Evolutionary conservation across 176 grass and related monocot species (phyloP).

Genomic region (Aegilops longissima): DNA sequence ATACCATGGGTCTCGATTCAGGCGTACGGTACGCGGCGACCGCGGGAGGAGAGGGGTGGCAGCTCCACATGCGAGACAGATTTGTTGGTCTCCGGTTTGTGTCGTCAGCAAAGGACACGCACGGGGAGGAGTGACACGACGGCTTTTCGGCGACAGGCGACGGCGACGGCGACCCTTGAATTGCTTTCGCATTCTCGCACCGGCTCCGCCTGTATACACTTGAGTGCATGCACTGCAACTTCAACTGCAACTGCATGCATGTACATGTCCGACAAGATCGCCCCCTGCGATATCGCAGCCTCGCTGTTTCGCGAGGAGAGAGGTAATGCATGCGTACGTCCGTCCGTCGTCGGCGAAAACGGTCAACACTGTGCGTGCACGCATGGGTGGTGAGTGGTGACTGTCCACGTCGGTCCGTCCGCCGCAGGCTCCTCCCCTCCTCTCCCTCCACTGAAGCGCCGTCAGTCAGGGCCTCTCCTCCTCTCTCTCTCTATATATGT

Average conservation of each 20-base stretch:
- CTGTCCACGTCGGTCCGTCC: no score
- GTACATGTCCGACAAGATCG: slow-evolving; percentile 29
- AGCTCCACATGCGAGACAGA: background rate
- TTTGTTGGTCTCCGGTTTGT: background rate
- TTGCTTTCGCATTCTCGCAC: background rate
- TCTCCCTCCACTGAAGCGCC: no score
- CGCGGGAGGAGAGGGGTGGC: no score
- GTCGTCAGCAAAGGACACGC: background rate
- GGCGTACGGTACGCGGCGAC: no score
- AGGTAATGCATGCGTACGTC: background rate
- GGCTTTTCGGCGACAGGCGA: background rate
- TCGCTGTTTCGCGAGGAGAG: no score
- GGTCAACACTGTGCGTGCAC: no score
- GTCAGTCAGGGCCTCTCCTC: no score
- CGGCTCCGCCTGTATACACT: background rate
- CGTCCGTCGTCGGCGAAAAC: no score
- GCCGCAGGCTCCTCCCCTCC: no score
- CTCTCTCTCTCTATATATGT: no score
- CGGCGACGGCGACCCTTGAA: slow-evolving; percentile 1
- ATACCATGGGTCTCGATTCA: no score
- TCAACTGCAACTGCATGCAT: background rate
- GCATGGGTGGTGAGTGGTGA: no score
- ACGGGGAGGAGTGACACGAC: background rate
- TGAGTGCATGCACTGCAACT: background rate
- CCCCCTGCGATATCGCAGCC: background rate